Evolutionary conservation across 164 flowering plant species (phyloP).

Genomic region (Vitis labrusca): DNA sequence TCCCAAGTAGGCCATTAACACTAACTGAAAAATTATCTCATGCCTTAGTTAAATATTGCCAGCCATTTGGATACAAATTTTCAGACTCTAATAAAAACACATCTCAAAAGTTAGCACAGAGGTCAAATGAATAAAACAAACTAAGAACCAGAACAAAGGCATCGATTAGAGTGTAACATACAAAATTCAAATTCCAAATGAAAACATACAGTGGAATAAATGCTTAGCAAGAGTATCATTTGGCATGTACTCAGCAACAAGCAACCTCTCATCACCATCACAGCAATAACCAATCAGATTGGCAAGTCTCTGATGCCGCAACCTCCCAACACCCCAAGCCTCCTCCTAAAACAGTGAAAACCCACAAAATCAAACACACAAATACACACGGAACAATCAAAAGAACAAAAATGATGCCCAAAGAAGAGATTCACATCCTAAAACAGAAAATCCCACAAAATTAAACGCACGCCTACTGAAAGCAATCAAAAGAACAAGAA

Average conservation of each 20-base stretch:
- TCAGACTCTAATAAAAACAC: too few relatives aligned
- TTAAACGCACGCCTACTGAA: slow-evolving; percentile 1
- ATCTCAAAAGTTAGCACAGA: too few relatives aligned
- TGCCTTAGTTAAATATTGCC: too few relatives aligned
- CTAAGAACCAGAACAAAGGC: neutral
- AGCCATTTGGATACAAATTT: too few relatives aligned
- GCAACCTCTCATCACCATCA: slow-evolving; percentile 44
- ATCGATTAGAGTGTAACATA: neutral
- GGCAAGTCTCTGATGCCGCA: slow-evolving; percentile 34
- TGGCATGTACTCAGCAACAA: slow-evolving; percentile 55
- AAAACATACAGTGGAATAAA: slow-evolving; percentile 50
- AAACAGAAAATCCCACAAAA: neutral
- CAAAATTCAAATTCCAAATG: neutral
- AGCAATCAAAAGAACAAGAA: neutral
- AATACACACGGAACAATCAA: neutral
- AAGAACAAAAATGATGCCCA: too few relatives aligned
- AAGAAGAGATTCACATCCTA: too few relatives aligned
- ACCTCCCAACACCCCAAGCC: slow-evolving; percentile 52
- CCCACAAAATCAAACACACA: neutral
- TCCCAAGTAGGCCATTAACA: too few relatives aligned
- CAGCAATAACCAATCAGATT: slow-evolving; percentile 47
- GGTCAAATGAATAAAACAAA: neutral
- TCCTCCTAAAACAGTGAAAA: slow-evolving; percentile 35
- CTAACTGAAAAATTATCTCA: too few relatives aligned
- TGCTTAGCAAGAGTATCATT: slow-evolving; percentile 62